Evolutionary conservation across 345 rosid species (phyloP).

Genomic region (Erucastrum elatum): DNA sequence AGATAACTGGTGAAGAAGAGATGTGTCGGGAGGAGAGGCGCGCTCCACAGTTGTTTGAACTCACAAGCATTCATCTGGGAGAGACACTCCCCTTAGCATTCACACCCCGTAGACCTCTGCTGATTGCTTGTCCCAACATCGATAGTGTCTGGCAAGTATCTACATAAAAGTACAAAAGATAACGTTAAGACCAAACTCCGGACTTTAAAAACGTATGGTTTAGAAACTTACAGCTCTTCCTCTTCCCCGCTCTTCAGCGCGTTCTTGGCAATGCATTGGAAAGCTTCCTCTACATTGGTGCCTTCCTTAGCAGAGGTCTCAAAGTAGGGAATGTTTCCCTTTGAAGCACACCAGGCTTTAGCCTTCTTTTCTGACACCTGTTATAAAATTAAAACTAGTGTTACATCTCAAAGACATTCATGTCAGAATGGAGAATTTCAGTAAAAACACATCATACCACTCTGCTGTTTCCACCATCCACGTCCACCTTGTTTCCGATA

Average conservation of each 20-base stretch:
- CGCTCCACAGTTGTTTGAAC: constrained; percentile 7
- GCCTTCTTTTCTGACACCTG: constrained; percentile 98
- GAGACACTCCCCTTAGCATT: constrained; percentile 46
- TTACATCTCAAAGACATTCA: neutral
- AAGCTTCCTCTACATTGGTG: constrained; percentile 94
- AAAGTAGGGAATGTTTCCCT: constrained; percentile 95
- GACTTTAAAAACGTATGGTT: neutral
- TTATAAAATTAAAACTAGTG: neutral
- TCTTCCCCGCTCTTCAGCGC: constrained; percentile 91
- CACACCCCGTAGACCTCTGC: constrained; percentile 54
- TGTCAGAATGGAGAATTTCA: neutral
- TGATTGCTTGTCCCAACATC: constrained; percentile 57
- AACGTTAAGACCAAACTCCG: neutral
- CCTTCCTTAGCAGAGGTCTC: constrained; percentile 99
- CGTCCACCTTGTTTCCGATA: constrained; percentile 84
- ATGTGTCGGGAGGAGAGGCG: constrained; percentile 8
- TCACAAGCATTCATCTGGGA: constrained; percentile 17
- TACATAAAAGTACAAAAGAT: constrained; percentile 1
- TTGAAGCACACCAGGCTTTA: constrained; percentile 96
- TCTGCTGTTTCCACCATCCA: constrained; percentile 90
- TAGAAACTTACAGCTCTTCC: constrained; percentile 81
- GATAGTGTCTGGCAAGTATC: constrained; percentile 69
- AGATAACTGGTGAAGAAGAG: constrained; percentile 29
- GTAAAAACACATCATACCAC: constrained; percentile 60
- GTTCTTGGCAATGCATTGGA: constrained; percentile 90